Evolutionary conservation across 1,139 yeast genomes (phyloP), one percentile per base, ranked within the genome.

Genomic region (Petasospora rhodanensis): DNA sequence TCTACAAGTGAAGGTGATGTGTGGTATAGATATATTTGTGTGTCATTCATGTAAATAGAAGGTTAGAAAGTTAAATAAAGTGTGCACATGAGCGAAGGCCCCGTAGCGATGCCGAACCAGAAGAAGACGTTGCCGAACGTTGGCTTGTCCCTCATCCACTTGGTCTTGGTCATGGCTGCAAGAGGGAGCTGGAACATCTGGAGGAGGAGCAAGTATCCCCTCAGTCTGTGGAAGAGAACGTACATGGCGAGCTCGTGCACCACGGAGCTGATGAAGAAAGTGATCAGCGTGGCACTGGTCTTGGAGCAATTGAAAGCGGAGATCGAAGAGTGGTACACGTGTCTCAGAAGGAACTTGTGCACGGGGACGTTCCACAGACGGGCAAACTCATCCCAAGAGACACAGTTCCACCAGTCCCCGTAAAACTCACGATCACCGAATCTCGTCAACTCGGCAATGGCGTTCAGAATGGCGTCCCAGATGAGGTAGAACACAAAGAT

Each of bases 401-500:
- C 77, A 46, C 94, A 84, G 47, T 91, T 85, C 98, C 97, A 91
- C 98, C 98, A 91, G 26, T 87, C 85, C 4, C 95, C 94, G 52
- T 91, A 91, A 56, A 91, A 91, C 46, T 82, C 84, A 26, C 98
- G 73, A 55, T 91, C 97, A 3, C 89, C 96, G 59, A 80, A 91
- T 34, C 70, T 52, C 14, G 94, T 80, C 27, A 91, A 63, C 55
- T 91, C 98, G 0, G 96, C 97, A 48, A 91, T 74, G 13, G 82
- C 81, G 53, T 87, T 89, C 45, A 89, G 62, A 34, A 89, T 91
- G 11, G 89, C 80, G 51, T 91, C 97, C 97, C 98, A 91, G 44
- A 91, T 91, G 41, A 91, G 65, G 56, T 84, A 87, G 59, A 89
- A 91, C 0, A 78, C 82, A 38, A 91, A 62, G 34, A 91, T 55